Evolutionary conservation across 2,329 filamentous ascomycete genomes (phyloP).

Genomic region (Pseudogymnoascus sp.): DNA sequence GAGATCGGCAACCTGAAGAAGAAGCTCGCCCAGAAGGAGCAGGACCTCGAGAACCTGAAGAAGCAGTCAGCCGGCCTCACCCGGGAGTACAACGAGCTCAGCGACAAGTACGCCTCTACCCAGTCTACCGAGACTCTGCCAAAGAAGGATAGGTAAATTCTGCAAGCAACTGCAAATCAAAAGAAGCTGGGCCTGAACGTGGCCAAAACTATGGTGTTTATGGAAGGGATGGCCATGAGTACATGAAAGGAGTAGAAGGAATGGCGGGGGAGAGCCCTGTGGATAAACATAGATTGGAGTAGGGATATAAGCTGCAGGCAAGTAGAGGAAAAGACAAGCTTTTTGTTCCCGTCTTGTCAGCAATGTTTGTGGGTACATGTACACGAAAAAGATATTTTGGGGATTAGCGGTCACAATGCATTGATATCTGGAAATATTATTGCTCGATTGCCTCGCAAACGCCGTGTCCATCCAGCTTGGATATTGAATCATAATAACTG

Average conservation of each 20-base stretch:
- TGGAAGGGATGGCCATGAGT: not conserved
- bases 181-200: not conserved
- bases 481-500: not conserved
- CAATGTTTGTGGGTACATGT: slow-evolving; percentile 8
- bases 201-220: not conserved
- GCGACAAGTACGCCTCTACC: slow-evolving; percentile 66
- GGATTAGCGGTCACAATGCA: slow-evolving; percentile 2
- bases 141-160: slow-evolving; percentile 43
- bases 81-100: slow-evolving; percentile 76
- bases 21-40: slow-evolving; percentile 64
- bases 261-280: not conserved
- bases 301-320: not conserved
- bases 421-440: not conserved
- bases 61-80: slow-evolving; percentile 81
- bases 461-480: not conserved
- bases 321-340: not conserved
- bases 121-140: slow-evolving; percentile 38
- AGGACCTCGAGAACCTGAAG: slow-evolving; percentile 79
- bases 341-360: not conserved
- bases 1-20: slow-evolving; percentile 64
- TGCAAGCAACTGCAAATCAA: not conserved
- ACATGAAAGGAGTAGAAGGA: not conserved
- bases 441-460: not conserved
- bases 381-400: not conserved
- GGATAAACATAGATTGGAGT: slow-evolving; percentile 3